A percentile compares a stretch with the other conserved stretches of the same genome.
Conservation (phyloP, 768 basidiomycete species). For the Naganishia onofrii region DNA sequence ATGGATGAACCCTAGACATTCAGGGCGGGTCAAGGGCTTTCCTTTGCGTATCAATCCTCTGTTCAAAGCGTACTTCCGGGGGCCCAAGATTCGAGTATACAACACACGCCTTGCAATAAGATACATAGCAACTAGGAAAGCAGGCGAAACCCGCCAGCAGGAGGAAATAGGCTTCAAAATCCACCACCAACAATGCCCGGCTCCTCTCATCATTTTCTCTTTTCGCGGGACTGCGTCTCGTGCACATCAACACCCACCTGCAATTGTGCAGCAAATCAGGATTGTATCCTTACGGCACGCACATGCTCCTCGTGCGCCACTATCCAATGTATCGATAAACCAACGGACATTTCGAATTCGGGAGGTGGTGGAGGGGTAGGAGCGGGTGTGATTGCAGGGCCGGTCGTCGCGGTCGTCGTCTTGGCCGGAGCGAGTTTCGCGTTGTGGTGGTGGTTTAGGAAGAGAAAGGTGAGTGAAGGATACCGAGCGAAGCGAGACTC, state of each 20-base stretch:
- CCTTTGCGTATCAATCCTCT: too few species aligned
- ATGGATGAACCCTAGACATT: too few species aligned
- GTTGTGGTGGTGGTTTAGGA: slow-evolving; percentile 47
- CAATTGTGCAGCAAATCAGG: slow-evolving; percentile 25
- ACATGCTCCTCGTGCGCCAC: slow-evolving; percentile 48
- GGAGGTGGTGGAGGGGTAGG: slow-evolving; percentile 36
- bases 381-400: slow-evolving; percentile 48
- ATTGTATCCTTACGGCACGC: slow-evolving; percentile 27
- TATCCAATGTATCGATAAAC: slow-evolving; percentile 41
- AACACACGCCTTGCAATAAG: too few species aligned
- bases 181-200: slow-evolving; percentile 5
- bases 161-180: too few species aligned
- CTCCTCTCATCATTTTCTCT: slow-evolving; percentile 9
- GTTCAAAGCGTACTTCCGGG: too few species aligned
- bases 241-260: slow-evolving; percentile 23
- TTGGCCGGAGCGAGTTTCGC: slow-evolving; percentile 41
- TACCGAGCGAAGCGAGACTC: too few species aligned
- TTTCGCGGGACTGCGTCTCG: slow-evolving; percentile 5
- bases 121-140: too few species aligned
- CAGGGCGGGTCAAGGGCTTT: too few species aligned
- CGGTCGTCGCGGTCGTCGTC: slow-evolving; percentile 48
- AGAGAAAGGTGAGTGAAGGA: slow-evolving; percentile 48
- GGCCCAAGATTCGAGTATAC: too few species aligned
- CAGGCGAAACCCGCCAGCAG: too few species aligned
- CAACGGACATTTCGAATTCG: slow-evolving; percentile 17